phyloP scores from a whole-genome alignment of 2,329 filamentous ascomycete genomes.

The Beauveria rudraprayagi region DNA sequence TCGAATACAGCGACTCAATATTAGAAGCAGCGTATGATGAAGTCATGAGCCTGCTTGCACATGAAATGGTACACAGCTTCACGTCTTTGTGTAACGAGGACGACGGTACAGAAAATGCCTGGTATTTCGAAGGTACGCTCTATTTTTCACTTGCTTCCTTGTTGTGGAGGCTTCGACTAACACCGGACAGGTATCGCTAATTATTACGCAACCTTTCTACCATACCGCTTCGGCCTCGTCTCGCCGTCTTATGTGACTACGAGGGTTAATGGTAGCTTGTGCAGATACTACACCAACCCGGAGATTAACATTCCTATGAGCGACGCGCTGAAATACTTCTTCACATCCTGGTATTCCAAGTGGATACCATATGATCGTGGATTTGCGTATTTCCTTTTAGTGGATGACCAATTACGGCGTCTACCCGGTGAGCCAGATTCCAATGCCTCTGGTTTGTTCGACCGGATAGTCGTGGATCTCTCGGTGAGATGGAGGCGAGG shows the following conservation, averaged over 20 bases:
- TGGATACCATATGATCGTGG: conserved; percentile 11
- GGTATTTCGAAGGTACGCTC: conserved; percentile 13
- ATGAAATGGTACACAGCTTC: conserved; percentile 16
- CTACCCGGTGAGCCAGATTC: background rate
- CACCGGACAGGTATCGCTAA: conserved; percentile 10
- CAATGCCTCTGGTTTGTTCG: background rate
- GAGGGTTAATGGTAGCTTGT: conserved; percentile 9
- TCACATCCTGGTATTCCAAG: conserved; percentile 13
- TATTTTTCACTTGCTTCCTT: background rate
- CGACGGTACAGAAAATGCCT: conserved; percentile 12
- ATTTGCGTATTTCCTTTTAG: conserved; percentile 5
- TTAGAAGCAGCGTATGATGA: conserved; percentile 3
- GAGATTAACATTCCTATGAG: conserved; percentile 5
- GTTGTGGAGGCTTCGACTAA: background rate
- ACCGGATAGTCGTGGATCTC: background rate
- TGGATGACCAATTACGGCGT: conserved; percentile 7
- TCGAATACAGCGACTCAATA: conserved; percentile 12
- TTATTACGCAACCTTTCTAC: conserved; percentile 11
- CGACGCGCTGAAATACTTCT: conserved; percentile 10
- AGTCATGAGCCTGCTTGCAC: conserved; percentile 9
- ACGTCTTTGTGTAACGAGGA: conserved; percentile 7
- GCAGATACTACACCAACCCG: conserved; percentile 13
- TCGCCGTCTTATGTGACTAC: conserved; percentile 9
- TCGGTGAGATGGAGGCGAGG: background rate
- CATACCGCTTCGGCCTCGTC: conserved; percentile 13